Base-by-base conservation (phyloP, 371 early-diverging fungal genomes). In the Mycotypha africana region DNA sequence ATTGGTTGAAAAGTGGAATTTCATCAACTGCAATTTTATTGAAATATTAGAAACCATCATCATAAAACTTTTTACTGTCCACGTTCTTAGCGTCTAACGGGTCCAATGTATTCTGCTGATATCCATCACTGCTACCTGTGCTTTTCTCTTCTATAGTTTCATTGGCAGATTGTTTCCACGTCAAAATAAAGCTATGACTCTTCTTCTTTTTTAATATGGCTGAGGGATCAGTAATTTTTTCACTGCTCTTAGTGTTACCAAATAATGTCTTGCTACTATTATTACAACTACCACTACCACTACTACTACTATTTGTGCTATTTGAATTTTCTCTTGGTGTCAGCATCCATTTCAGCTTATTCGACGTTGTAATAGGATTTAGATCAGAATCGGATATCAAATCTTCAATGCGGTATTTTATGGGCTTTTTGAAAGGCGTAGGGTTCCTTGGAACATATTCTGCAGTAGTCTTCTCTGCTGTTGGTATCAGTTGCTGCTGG, bases 401-500 rank as follows among this genome's bases (percentile, higher is more conserved):
- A 14, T 73, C 74, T 31, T 73, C 69, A 42, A 73, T 73, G 17
- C 65, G 47, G 35, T 69, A 69, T 2, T 57, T 54, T 4, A 69
- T 57, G 12, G 47, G 50, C 16, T 56, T 61, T 38, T 60, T 65
- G 5, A 55, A 53, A 4, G 65, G 65, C 16, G 54, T 31, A 17
- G 65, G 65, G 33, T 57, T 56, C 2, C 53, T 19, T 2, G 65
- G 41, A 4, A 60, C 28, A 28, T 64, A 64, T 0, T 49, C 45
- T 2, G 34, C 23, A 14, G 47, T 51, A 23, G 21, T 32, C n/a
- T 58, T 47, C 30, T 40, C 41, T 45, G 32, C 38, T 20, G 20
- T 31, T 33, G 9, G 14, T 14, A 15, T 11, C 15, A 33, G n/a
- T 33, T 14, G 15, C 8, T 8, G 8, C n/a, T n/a, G n/a, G n/a